Conservation (phyloP, 2,329 filamentous ascomycete genomes). For the Lasiodiplodia hormozganensis region DNA sequence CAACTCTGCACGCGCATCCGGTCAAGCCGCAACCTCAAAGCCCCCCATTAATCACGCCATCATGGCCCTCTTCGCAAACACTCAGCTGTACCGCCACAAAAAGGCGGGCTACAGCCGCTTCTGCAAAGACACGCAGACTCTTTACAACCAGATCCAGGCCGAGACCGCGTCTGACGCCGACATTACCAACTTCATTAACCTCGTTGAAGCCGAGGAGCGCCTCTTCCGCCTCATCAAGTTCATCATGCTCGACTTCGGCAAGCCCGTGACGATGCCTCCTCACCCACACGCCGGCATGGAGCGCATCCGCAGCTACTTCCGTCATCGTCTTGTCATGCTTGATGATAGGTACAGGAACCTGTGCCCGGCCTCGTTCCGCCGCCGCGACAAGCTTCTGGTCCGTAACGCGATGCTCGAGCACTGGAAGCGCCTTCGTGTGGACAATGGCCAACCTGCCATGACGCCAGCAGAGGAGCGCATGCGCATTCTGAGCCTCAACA, state of each 20-base stretch:
- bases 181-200: not conserved
- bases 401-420: not conserved
- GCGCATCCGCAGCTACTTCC: not conserved
- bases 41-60: not conserved
- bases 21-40: not conserved
- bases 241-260: not conserved
- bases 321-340: not conserved
- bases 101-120: not conserved
- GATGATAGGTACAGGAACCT: not conserved
- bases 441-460: not conserved
- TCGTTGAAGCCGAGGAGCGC: not conserved
- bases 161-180: not conserved
- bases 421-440: not conserved
- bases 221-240: not conserved
- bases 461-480: not conserved
- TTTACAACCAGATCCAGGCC: not conserved
- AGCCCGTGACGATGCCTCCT: not conserved
- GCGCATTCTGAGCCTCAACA: not conserved
- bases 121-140: not conserved
- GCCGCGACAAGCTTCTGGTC: not conserved
- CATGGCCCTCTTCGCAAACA: not conserved
- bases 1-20: not conserved
- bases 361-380: not conserved
- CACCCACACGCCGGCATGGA: not conserved
- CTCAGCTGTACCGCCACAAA: not conserved